phyloP scores from a whole-genome alignment of 306 rosid genomes.

The Cyclanthera cordifolia region DNA sequence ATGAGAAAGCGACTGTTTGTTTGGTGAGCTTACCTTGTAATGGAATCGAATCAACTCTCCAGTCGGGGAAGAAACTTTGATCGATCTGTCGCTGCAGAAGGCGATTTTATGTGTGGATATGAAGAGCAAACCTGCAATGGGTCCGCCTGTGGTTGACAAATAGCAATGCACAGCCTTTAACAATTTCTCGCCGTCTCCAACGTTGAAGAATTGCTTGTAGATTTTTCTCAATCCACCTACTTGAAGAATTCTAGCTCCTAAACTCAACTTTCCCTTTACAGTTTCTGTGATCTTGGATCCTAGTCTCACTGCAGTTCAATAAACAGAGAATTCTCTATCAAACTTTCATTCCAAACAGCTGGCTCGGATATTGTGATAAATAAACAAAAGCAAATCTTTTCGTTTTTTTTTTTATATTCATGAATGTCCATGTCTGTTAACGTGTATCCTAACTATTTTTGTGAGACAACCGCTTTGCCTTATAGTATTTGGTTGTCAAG shows the following conservation, averaged over 20 bases:
- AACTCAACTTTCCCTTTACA: constrained; percentile 60
- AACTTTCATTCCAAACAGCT: background rate
- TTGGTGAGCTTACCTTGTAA: constrained; percentile 38
- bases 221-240: constrained; percentile 64
- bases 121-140: constrained; percentile 82
- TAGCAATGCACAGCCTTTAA: constrained; percentile 67
- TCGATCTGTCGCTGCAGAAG: constrained; percentile 72
- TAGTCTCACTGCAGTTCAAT: constrained; percentile 12
- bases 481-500: too few relatives aligned
- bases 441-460: too few relatives aligned
- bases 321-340: constrained; percentile 22
- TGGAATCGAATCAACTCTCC: constrained; percentile 42
- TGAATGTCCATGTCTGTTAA: too few relatives aligned
- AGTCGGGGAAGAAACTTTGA: constrained; percentile 39
- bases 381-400: background rate
- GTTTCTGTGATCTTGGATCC: constrained; percentile 48
- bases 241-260: constrained; percentile 68
- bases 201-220: constrained; percentile 42
- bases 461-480: too few relatives aligned
- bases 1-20: background rate
- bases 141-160: constrained; percentile 80
- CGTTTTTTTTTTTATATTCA: too few relatives aligned
- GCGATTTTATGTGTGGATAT: constrained; percentile 64
- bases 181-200: constrained; percentile 49
- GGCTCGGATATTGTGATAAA: background rate